Percentiles rank a stretch among this genome's conserved stretches.
Evolutionary conservation across 2,329 filamentous ascomycete species (phyloP).

Genomic region (Neoscytalidium dimidiatum): DNA sequence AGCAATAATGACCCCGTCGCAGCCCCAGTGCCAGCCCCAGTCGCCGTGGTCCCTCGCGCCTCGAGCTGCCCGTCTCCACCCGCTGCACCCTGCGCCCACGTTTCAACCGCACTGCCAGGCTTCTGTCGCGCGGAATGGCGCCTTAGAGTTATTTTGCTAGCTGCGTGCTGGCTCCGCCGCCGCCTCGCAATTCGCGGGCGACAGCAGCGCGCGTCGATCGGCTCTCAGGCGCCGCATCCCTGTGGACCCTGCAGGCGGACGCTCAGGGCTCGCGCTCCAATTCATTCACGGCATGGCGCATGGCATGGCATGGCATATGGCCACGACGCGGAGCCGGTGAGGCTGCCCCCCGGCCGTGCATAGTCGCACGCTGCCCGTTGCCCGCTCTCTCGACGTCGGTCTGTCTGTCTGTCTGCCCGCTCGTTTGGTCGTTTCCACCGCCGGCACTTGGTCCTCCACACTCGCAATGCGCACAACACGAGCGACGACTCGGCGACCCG

Average conservation of each 20-base stretch:
- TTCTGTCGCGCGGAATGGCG: slow-evolving; percentile 2
- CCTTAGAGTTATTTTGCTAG: slow-evolving; percentile 16
- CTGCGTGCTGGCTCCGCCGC: neutral
- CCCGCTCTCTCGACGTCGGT: too few species aligned
- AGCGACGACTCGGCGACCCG: neutral
- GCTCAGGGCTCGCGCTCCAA: slow-evolving; percentile 4
- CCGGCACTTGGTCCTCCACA: neutral
- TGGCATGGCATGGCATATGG: too few species aligned
- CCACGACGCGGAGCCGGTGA: slow-evolving; percentile 9
- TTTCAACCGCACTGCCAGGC: slow-evolving; percentile 3
- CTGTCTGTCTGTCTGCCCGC: too few species aligned
- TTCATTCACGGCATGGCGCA: too few species aligned
- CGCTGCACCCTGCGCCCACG: slow-evolving; percentile 14
- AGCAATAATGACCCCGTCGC: neutral
- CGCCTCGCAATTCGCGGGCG: slow-evolving; percentile 10
- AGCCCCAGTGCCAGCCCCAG: too few species aligned
- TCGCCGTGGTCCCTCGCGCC: too few species aligned
- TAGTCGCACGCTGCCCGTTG: neutral
- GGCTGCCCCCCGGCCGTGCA: neutral
- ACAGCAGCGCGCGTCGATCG: slow-evolving; percentile 9
- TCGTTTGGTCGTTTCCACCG: neutral
- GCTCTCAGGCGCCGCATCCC: slow-evolving; percentile 12
- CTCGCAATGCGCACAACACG: neutral
- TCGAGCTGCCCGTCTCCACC: slow-evolving; percentile 12
- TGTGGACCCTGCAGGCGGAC: slow-evolving; percentile 17